Conservation (phyloP, 257 asterid genomes). For the Solanum corneliomulleri region DNA sequence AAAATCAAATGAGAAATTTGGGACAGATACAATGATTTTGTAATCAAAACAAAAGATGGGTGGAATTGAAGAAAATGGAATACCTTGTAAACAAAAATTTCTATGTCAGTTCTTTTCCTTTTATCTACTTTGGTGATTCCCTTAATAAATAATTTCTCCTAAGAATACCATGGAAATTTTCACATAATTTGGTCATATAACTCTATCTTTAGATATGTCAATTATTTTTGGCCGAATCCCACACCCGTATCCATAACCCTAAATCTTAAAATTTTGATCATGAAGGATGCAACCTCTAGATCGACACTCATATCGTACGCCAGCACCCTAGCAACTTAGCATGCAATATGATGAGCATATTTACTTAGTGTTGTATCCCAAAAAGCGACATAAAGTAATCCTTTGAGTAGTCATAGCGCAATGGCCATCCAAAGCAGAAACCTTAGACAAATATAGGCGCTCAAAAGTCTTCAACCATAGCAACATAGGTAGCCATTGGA, state of each 20-base stretch:
- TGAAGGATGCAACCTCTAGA: neutral
- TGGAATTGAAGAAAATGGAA: neutral
- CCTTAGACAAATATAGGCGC: too few relatives aligned
- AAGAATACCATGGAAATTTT: neutral
- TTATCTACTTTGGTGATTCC: neutral
- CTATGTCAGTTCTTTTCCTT: neutral
- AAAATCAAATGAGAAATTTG: neutral
- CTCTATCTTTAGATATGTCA: neutral
- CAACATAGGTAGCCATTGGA: too few relatives aligned
- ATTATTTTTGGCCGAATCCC: neutral
- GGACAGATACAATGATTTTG: neutral
- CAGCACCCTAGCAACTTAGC: too few relatives aligned
- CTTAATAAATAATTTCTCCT: neutral
- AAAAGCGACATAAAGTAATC: too few relatives aligned
- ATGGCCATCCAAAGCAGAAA: too few relatives aligned
- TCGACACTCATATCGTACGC: neutral
- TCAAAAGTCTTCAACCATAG: too few relatives aligned
- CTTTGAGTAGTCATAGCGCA: too few relatives aligned
- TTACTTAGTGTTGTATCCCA: too few relatives aligned
- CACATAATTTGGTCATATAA: neutral
- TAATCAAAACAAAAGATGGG: neutral
- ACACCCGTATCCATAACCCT: neutral
- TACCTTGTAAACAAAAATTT: neutral
- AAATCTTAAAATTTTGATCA: neutral
- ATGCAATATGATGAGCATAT: too few relatives aligned